Evolutionary conservation across 2,329 filamentous ascomycete genomes (phyloP).

Genomic region (Cryphonectria radicalis): DNA sequence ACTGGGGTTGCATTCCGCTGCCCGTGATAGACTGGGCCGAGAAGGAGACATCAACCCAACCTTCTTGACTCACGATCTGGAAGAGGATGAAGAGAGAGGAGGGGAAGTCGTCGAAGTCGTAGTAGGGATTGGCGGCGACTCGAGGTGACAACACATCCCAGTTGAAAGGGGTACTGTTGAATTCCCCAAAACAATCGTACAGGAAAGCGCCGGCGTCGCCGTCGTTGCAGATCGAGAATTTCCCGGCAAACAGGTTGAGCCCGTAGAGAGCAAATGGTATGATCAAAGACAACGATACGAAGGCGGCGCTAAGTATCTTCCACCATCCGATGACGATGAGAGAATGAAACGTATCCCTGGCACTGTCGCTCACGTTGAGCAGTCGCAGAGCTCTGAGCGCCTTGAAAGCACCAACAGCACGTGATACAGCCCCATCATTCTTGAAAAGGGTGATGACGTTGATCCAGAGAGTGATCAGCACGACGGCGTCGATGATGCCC

Average conservation of each 20-base stretch:
- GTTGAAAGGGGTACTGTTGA: conserved; percentile 72
- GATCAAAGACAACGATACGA: conserved; percentile 90
- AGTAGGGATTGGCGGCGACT: conserved; percentile 79
- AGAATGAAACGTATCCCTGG: conserved; percentile 94
- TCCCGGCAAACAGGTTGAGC: conserved; percentile 86
- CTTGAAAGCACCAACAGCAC: conserved; percentile 96
- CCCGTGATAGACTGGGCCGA: conserved; percentile 81
- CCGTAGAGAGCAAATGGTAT: conserved; percentile 98
- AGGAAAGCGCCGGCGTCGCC: conserved; percentile 61
- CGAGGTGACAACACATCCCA: conserved; percentile 87
- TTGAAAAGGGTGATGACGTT: conserved; percentile 84
- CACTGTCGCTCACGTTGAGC: conserved; percentile 94
- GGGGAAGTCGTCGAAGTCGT: conserved; percentile 94
- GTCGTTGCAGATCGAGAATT: conserved; percentile 83
- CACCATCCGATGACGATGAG: conserved; percentile 91
- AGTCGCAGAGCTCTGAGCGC: conserved; percentile 87
- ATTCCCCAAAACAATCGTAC: conserved; percentile 84
- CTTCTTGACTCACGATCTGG: conserved; percentile 98
- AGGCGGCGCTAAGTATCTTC: conserved; percentile 90
- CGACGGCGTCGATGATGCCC: conserved; percentile 93
- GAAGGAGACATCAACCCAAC: conserved; percentile 94
- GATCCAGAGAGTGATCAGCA: conserved; percentile 92
- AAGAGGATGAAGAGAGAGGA: conserved; percentile 94
- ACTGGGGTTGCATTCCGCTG: conserved; percentile 70
- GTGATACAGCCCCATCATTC: conserved; percentile 81